A percentile compares a stretch with the other conserved stretches of the same genome.
Evolutionary conservation across 768 basidiomycete species (phyloP).

Genomic region (Mycena vulgaris): DNA sequence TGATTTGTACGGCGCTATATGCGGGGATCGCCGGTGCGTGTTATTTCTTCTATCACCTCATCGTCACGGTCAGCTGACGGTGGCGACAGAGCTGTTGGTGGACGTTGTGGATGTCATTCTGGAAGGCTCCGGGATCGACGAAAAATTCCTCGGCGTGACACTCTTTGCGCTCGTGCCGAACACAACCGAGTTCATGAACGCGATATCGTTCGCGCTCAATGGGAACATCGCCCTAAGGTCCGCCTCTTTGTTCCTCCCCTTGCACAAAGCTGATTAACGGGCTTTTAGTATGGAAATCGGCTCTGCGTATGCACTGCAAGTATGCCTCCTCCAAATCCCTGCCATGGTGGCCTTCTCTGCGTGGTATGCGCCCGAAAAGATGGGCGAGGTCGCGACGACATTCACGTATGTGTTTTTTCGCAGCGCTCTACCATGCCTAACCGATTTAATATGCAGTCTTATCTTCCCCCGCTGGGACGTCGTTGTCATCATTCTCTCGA

Average conservation of each 20-base stretch:
- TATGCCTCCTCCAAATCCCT: slow-evolving; percentile 97
- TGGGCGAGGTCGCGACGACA: slow-evolving; percentile 90
- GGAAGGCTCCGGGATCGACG: slow-evolving; percentile 92
- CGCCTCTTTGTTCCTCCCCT: slow-evolving; percentile 38
- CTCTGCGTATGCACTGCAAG: slow-evolving; percentile 98
- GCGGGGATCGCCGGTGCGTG: slow-evolving; percentile 93
- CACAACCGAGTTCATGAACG: slow-evolving; percentile 99
- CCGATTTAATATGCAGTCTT: slow-evolving; percentile 65
- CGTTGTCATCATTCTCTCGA: slow-evolving; percentile 92
- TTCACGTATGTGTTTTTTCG: slow-evolving; percentile 83
- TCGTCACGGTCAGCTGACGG: neutral
- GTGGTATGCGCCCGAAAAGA: slow-evolving; percentile 89
- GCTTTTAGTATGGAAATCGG: slow-evolving; percentile 95
- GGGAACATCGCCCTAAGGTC: slow-evolving; percentile 97
- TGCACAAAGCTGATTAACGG: slow-evolving; percentile 11
- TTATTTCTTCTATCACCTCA: neutral
- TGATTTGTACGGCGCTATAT: slow-evolving; percentile 93
- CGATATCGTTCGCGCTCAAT: slow-evolving; percentile 96
- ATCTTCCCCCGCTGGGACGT: slow-evolving; percentile 99
- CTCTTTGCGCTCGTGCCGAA: slow-evolving; percentile 98
- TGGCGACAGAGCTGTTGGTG: slow-evolving; percentile 85
- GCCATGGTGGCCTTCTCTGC: slow-evolving; percentile 99
- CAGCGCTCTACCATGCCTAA: slow-evolving; percentile 1
- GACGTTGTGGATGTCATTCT: slow-evolving; percentile 97
- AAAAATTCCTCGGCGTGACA: slow-evolving; percentile 97